phyloP scores from a whole-genome alignment of 2,329 filamentous ascomycete species.

The Lachnellula occidentalis region DNA sequence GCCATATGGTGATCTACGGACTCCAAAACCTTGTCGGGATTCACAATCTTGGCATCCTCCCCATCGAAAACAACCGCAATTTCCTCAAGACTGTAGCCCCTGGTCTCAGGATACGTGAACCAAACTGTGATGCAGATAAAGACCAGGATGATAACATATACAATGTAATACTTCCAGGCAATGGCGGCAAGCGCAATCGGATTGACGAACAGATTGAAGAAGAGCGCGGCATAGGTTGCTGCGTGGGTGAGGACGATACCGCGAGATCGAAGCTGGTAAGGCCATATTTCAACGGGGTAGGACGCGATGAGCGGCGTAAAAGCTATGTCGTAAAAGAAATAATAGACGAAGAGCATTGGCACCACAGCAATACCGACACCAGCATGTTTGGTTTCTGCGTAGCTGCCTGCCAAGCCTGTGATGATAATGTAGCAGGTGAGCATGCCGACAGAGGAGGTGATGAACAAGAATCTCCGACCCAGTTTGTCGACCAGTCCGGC shows the following conservation, averaged over 20 bases:
- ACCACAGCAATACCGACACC: slow-evolving; percentile 33
- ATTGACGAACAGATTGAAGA: slow-evolving; percentile 44
- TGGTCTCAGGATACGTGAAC: slow-evolving; percentile 16
- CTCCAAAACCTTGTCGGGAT: background rate
- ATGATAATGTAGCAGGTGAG: slow-evolving; percentile 15
- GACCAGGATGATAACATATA: slow-evolving; percentile 14
- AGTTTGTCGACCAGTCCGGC: slow-evolving; percentile 34
- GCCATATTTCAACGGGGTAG: slow-evolving; percentile 35
- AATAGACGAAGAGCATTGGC: slow-evolving; percentile 43
- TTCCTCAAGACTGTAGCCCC: slow-evolving; percentile 14
- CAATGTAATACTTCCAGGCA: slow-evolving; percentile 30
- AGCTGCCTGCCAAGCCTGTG: background rate
- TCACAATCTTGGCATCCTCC: slow-evolving; percentile 3
- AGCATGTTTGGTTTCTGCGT: slow-evolving; percentile 15
- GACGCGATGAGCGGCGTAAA: slow-evolving; percentile 19
- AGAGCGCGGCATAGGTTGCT: background rate
- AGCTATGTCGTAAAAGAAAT: slow-evolving; percentile 38
- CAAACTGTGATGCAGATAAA: slow-evolving; percentile 7
- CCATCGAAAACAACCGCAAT: slow-evolving; percentile 19
- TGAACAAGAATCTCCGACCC: slow-evolving; percentile 27
- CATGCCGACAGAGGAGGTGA: slow-evolving; percentile 28
- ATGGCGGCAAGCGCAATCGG: slow-evolving; percentile 39
- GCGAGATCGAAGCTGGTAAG: slow-evolving; percentile 33
- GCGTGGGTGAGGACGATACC: slow-evolving; percentile 33
- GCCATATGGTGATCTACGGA: no score